Evolutionary conservation across 305 asterid species (phyloP).

Genomic region (Rubia balearica): DNA sequence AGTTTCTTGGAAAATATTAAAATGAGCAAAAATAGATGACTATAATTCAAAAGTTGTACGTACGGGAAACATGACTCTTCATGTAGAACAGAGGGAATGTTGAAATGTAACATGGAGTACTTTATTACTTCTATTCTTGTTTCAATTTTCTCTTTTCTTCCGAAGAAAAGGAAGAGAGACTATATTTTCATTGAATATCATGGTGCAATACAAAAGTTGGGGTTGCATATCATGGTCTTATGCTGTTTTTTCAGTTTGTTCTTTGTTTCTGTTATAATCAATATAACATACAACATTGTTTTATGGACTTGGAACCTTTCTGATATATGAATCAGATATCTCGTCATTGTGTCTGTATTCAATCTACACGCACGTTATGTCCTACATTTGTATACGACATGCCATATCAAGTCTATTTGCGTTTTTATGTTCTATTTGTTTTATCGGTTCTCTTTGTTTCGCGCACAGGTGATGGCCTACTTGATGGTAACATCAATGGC

Average conservation of each 20-base stretch:
- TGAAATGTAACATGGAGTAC: neutral
- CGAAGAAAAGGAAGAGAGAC: neutral
- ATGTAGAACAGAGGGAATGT: neutral
- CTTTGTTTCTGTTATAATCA: neutral
- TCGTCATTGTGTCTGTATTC: too few species aligned
- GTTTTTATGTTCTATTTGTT: neutral
- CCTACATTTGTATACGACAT: too few species aligned
- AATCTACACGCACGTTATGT: too few species aligned
- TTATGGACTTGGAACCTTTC: too few species aligned
- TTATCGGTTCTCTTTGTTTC: neutral
- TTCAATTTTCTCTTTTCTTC: neutral
- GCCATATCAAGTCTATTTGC: too few species aligned
- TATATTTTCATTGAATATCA: neutral
- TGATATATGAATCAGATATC: too few species aligned
- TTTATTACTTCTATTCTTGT: neutral
- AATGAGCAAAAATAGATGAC: neutral
- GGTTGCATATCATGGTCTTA: neutral
- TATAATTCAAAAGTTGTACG: neutral
- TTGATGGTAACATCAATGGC: conserved; percentile 76
- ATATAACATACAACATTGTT: neutral
- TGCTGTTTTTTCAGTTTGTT: neutral
- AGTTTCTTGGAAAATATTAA: neutral
- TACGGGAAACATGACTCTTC: neutral
- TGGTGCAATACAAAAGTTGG: neutral
- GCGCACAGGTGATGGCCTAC: conserved; percentile 63